Percentiles rank a stretch among this genome's conserved stretches.
Conservation (phyloP, 768 basidiomycete genomes). For the Amylocystis lapponica region DNA sequence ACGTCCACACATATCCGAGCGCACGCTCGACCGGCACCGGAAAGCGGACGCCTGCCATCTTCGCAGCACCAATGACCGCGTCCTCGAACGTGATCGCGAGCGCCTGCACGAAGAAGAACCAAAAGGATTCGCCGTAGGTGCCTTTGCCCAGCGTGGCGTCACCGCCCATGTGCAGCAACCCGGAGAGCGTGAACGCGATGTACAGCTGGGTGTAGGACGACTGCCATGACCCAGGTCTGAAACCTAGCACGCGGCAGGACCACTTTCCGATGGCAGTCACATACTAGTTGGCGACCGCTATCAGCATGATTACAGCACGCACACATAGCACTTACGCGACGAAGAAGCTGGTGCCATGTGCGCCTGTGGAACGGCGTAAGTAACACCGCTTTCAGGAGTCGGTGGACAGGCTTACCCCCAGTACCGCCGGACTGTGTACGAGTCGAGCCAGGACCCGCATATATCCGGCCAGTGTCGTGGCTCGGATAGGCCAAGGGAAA, state of each 20-base stretch:
- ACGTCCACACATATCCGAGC: too few relatives aligned
- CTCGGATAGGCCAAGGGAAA: conserved; percentile 3
- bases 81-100: conserved; percentile 32
- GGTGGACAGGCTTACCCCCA: conserved; percentile 15
- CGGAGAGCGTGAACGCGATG: conserved; percentile 31
- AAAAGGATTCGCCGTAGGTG: conserved; percentile 10
- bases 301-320: too few relatives aligned
- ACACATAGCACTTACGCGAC: too few relatives aligned
- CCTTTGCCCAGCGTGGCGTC: conserved; percentile 24
- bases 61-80: conserved; percentile 16
- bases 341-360: conserved; percentile 34
- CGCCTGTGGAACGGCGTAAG: conserved; percentile 13
- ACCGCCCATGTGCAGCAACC: conserved; percentile 27
- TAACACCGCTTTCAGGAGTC: background rate
- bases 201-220: conserved; percentile 30
- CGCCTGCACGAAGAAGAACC: conserved; percentile 29
- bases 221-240: conserved; percentile 20
- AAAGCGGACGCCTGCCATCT: background rate
- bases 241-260: conserved; percentile 12
- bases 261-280: conserved; percentile 23
- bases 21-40: too few relatives aligned
- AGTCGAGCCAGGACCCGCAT: conserved; percentile 12
- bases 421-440: conserved; percentile 16
- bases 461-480: conserved; percentile 14
- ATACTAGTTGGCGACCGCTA: too few relatives aligned